Evolutionary conservation across 768 basidiomycete species (phyloP).

Genomic region (Candolleomyces eurysporus): DNA sequence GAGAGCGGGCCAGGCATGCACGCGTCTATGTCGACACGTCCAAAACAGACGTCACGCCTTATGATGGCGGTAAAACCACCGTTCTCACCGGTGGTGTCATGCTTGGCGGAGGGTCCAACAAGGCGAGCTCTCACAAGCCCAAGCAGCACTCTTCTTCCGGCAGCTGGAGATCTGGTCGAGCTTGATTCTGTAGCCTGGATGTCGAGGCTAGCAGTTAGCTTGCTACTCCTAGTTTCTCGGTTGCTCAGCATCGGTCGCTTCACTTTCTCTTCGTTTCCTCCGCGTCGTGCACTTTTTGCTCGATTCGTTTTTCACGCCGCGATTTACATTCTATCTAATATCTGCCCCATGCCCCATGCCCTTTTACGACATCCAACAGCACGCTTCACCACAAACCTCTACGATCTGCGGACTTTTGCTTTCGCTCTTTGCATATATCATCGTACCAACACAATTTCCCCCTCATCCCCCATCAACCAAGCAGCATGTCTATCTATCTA

Average conservation of each 20-base stretch:
- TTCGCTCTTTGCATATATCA: constrained; percentile 3
- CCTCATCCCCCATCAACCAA: constrained; percentile 4
- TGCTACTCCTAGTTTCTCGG: constrained; percentile 1
- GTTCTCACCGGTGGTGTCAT: constrained; percentile 87
- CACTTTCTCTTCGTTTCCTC: constrained; percentile 13
- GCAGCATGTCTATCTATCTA: constrained; percentile 10
- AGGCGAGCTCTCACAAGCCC: constrained; percentile 20
- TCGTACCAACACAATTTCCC: constrained; percentile 3
- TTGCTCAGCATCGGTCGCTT: constrained; percentile 8
- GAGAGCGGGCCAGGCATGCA: constrained; percentile 44
- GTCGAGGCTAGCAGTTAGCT: constrained; percentile 9
- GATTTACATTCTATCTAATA: not conserved
- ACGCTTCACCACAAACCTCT: constrained; percentile 13
- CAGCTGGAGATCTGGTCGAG: constrained; percentile 61
- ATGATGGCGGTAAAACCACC: constrained; percentile 86
- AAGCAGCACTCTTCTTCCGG: constrained; percentile 22
- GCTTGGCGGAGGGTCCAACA: constrained; percentile 58
- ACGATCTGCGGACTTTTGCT: constrained; percentile 3
- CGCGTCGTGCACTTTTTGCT: constrained; percentile 6
- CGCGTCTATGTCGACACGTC: constrained; percentile 72
- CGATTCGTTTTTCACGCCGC: constrained; percentile 7
- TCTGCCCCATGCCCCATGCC: not conserved
- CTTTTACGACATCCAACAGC: constrained; percentile 8
- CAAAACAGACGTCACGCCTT: constrained; percentile 80
- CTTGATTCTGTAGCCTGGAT: constrained; percentile 25